These are phyloP conservation scores for Lunularia cruciata DNA, from an alignment of 225 moss, liverwort and hornwort genomes.

Conservation along the genomic window DNA sequence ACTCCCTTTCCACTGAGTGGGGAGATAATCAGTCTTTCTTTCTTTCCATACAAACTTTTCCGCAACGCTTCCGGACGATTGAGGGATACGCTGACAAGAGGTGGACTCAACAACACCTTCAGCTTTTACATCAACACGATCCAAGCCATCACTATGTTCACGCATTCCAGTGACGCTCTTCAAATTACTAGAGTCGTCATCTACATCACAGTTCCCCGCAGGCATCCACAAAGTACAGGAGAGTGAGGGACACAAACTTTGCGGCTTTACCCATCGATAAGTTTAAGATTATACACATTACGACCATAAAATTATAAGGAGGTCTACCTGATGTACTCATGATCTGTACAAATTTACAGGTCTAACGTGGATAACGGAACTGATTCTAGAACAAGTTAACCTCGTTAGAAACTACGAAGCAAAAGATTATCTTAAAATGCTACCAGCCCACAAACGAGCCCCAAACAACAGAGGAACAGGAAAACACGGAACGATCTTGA, in stretches of 20 bases:
- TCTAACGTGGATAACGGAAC: too few species aligned
- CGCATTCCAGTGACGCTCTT: slow-evolving; percentile 26
- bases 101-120: slow-evolving; percentile 18
- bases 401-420: background rate
- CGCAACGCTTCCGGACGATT: background rate
- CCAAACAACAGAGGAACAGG: slow-evolving; percentile 29
- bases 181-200: slow-evolving; percentile 5
- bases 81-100: slow-evolving; percentile 1
- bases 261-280: background rate
- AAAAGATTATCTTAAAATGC: background rate
- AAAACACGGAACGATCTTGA: slow-evolving; percentile 28
- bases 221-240: background rate
- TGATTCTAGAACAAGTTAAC: too few species aligned
- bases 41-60: slow-evolving; percentile 21
- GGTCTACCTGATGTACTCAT: background rate
- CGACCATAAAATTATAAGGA: background rate
- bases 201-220: slow-evolving; percentile 13
- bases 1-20: slow-evolving; percentile 31
- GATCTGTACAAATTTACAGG: background rate
- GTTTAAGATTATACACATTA: background rate
- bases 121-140: slow-evolving; percentile 19
- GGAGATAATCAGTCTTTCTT: slow-evolving; percentile 14
- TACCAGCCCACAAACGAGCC: slow-evolving; percentile 28
- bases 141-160: slow-evolving; percentile 10
- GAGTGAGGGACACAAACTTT: background rate